Base-by-base conservation (phyloP, 2,329 filamentous ascomycete genomes). In the Dactylellina haptotyla region DNA sequence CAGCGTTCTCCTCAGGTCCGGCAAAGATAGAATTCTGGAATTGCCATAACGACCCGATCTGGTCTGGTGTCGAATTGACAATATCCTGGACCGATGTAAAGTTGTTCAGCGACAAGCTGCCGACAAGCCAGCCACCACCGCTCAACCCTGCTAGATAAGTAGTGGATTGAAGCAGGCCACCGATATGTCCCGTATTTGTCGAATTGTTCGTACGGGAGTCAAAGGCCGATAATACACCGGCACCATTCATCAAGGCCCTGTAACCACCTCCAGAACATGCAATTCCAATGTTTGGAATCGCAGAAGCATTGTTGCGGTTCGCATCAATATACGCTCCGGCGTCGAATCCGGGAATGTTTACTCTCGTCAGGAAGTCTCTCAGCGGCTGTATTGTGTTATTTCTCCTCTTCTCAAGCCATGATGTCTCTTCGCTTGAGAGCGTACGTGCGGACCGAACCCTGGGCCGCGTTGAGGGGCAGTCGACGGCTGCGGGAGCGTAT, bases 251-350 rank as follows among this genome's bases (percentile, higher is more conserved):
- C 82, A 96, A 84, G 14, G 93, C 92, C 66, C 93, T 85, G 80
- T 95, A 96, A 41, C 93, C 93, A 79, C 93, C 93, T 9, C 92
- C 92, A 0, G 91, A 95, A 46, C 90, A 83, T 12, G 92, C 91
- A 75, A 96, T 87, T 18, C 84, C 92, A 73, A 96, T 88, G 77
- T 89, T 90, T 0, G 89, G 88, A 30, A 71, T 57, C 51, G 16
- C 30, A 0, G 82, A 82, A 79, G 89, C 88, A 2, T 82, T 82
- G 64, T 88, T 84, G 0, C 82, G 82, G 80, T 90, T 89, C 1
- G 82, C 82, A 63, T 89, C 84, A 76, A 98, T 87, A 79, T 95
- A 98, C 1, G 82, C 80, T 0, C 83, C 84, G 12, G 88, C 89
- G 80, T 97, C 89, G 75, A 97, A 94, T 70, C 86, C 87, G 14